Conservation (phyloP, 257 asterid species). For the Solanum corneliomulleri region DNA sequence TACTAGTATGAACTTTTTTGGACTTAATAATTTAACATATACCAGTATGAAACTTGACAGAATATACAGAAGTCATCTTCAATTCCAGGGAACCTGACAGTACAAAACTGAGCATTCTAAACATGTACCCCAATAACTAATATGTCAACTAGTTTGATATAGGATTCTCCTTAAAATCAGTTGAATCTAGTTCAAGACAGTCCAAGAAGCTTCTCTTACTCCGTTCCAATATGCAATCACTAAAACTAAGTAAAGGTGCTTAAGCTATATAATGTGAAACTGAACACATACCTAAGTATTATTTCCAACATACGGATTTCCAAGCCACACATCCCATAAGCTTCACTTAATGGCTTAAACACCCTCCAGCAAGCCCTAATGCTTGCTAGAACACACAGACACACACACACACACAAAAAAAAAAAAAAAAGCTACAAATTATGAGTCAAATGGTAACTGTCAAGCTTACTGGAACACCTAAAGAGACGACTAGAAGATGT, state of each 20-base stretch:
- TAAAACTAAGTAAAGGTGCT: not conserved
- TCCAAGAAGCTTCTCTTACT: not conserved
- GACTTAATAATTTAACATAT: not conserved
- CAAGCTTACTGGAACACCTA: not conserved
- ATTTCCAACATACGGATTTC: not conserved
- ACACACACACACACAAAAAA: not conserved
- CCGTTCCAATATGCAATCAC: not conserved
- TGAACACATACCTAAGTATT: not conserved
- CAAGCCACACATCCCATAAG: not conserved
- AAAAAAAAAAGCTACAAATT: not conserved
- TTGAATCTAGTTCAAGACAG: not conserved
- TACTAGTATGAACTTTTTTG: not conserved
- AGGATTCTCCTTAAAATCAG: not conserved
- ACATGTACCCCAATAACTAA: not conserved
- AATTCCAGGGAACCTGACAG: not conserved
- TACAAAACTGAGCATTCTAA: not conserved
- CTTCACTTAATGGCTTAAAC: not conserved
- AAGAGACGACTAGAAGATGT: not conserved
- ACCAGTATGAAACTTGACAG: not conserved
- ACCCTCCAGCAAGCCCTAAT: not conserved
- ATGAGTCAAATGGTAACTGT: not conserved
- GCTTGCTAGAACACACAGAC: not conserved
- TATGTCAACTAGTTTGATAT: not conserved
- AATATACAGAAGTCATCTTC: not conserved
- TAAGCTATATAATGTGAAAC: not conserved